Evolutionary conservation across 352 stramenopile species (phyloP), one percentile per base, ranked within the genome.

Genomic region (Pythium guiyangense): DNA sequence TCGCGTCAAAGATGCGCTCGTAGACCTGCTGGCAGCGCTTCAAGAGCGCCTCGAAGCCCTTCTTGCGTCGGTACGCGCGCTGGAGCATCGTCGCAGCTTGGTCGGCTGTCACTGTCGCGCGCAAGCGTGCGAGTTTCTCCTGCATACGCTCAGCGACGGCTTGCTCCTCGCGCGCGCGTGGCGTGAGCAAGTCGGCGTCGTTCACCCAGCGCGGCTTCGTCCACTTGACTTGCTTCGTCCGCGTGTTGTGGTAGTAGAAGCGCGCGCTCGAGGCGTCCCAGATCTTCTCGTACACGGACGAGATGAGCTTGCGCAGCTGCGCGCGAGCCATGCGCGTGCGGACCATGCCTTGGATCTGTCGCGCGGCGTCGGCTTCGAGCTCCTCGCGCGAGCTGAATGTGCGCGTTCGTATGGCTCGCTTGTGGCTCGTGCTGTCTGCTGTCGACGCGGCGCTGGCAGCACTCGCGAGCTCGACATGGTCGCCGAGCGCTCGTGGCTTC

Each of bases 161-260:
- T 6, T 50, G 48, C 8, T 67, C 53, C 12, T 49, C 45, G 0
- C 74, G 68, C 15, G 74, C 66, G 2, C 83, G 74, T 25, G 83
- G 83, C 15, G 79, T 88, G 50, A 69, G 55, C 29, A 92, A 60
- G 44, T 90, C 78, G 35, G 57, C 67, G 47, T 92, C 83, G 56
- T 61, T 77, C 22, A 90, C 78, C 76, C 74, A 90, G 2, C 66
- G 67, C 15, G 82, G 84, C 20, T 79, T 77, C 49, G 73, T 66
- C 84, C 84, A 94, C 54, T 74, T 86, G 6, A 90, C 83, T 39
- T 72, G n/a, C n/a, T n/a, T n/a, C n/a, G n/a, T n/a, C n/a, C n/a
- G n/a, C n/a, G n/a, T n/a, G n/a, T n/a, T n/a, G n/a, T n/a, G n/a
- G n/a, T n/a, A n/a, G n/a, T n/a, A n/a, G n/a, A n/a, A n/a, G n/a